These are phyloP conservation scores for Colletotrichum sansevieriae DNA, from an alignment of 2,329 filamentous ascomycete genomes.

Conservation along the genomic window DNA sequence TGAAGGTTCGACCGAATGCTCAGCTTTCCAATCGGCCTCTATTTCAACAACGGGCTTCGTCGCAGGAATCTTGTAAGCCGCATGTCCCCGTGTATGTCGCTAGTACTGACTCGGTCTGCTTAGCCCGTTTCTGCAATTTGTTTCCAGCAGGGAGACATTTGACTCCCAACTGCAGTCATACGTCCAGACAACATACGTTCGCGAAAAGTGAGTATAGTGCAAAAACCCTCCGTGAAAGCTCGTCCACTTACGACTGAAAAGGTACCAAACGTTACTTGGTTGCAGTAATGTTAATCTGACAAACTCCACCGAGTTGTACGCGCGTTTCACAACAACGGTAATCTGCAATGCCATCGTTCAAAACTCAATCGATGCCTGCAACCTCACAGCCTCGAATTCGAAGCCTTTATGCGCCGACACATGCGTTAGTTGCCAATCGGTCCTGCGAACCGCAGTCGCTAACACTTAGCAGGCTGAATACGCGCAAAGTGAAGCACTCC, in stretches of 20 bases:
- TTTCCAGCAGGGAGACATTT: conserved; percentile 82
- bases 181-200: conserved; percentile 80
- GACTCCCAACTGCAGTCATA: conserved; percentile 81
- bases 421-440: conserved; percentile 71
- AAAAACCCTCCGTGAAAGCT: background rate
- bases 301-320: conserved; percentile 87
- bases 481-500: conserved; percentile 88
- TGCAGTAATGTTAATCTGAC: conserved; percentile 82
- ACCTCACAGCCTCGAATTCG: conserved; percentile 72
- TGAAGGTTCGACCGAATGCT: conserved; percentile 76
- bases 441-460: conserved; percentile 42
- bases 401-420: conserved; percentile 88
- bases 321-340: conserved; percentile 91
- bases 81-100: background rate
- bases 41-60: conserved; percentile 74
- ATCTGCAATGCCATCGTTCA: conserved; percentile 96
- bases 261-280: conserved; percentile 85
- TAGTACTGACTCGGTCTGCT: conserved; percentile 41
- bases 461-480: conserved; percentile 74
- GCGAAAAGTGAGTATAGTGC: conserved; percentile 75
- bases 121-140: conserved; percentile 88
- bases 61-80: conserved; percentile 73
- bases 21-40: conserved; percentile 79
- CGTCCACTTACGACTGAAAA: conserved; percentile 52
- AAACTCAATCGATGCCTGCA: conserved; percentile 81